Evolutionary conservation across 2,329 filamentous ascomycete genomes (phyloP), one percentile per base, ranked within the genome.

Genomic region (Aspergillus amoenus): DNA sequence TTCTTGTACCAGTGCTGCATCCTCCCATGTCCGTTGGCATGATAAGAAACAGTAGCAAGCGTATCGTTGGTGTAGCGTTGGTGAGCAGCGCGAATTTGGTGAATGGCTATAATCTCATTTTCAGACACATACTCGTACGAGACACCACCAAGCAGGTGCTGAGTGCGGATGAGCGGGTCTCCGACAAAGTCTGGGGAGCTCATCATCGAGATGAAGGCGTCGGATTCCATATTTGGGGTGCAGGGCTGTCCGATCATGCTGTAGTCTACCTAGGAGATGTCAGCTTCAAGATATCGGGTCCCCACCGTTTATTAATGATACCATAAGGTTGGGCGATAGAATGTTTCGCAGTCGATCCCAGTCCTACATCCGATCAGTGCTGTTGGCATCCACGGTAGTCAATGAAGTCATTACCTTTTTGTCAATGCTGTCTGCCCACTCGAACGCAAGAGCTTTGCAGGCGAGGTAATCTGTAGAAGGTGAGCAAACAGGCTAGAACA

Each of bases 381-480:
- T 37, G 6, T 37, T 1, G 0, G n/a, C 0, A 13, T n/a, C 34
- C 13, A 7, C 13, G 1, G 34, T 15, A 2, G 3, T 5, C 6
- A 37, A 37, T 6, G 15, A 5, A n/a, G 5, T 5, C 6, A 2
- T 37, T 37, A 7, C 34, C 13, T 37, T 37, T 7, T 37, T 37
- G 34, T 37, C 34, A 37, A 37, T 37, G 6, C 34, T 37, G 34
- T 37, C 34, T 15, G 34, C 34, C 34, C 34, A 37, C 34, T 37
- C 34, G 12, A 37, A 37, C 1, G 34, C 34, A 1, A 37, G 34
- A 5, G 5, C 5, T n/a, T n/a, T 37, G 0, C 12, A 37, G 0
- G 34, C 34, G 15, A 37, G 34, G 15, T 37, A 37, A 2, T 37
- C 34, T n/a, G 5, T 2, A 2, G 34, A 1, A 37, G 0, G 34